Base-by-base conservation (phyloP, 176 grass and related monocot species). In the Carex kokanica region DNA sequence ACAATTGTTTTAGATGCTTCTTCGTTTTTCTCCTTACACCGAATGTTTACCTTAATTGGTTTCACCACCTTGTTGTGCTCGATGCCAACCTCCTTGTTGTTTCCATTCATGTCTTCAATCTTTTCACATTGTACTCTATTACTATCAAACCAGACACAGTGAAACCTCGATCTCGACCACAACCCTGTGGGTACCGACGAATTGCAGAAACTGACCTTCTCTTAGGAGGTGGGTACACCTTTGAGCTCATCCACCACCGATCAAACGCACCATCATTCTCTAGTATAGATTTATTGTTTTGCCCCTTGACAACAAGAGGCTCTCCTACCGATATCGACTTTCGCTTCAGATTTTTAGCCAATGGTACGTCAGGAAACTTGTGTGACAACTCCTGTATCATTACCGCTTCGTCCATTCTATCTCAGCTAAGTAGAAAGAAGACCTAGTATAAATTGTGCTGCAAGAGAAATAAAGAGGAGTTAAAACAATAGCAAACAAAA, bases 171-270 rank as follows among this genome's bases (percentile, higher is more conserved):
- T 82, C 17, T 82, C 29, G 18, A 10, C 79, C 79, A 82, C 55
- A 82, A 38, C 34, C n/a, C 7, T 3, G 18, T 0, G 59, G 79
- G 38, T 47, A 66, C 14, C 0, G 13, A 2, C 59, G 60, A 27
- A 25, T 45, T 16, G 40, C 79, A 38, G 20, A 21, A 24, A 82
- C 29, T 0, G 18, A 1, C 36, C 59, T 82, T 29, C 36, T 82
- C 60, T 82, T 82, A 49, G 60, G 79, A 2, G 79, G 58, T 16
- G 36, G 60, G 12, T 82, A 65, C 36, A 16, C 55, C 79, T 57
- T 66, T 64, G 40, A 43, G 40, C 56, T 60, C 78, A 43, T 38
- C 49, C 49, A 55, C 25, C 52, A 60, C n/a, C 59, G 53, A n/a
- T 58, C 43, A 79, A 3, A 60, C 0, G 16, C 24, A 38, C 17